Percentiles rank a stretch among this genome's conserved stretches.
These are phyloP conservation scores for Dryas alaskensis DNA, from an alignment of 306 rosid species.

Conservation along the genomic window DNA sequence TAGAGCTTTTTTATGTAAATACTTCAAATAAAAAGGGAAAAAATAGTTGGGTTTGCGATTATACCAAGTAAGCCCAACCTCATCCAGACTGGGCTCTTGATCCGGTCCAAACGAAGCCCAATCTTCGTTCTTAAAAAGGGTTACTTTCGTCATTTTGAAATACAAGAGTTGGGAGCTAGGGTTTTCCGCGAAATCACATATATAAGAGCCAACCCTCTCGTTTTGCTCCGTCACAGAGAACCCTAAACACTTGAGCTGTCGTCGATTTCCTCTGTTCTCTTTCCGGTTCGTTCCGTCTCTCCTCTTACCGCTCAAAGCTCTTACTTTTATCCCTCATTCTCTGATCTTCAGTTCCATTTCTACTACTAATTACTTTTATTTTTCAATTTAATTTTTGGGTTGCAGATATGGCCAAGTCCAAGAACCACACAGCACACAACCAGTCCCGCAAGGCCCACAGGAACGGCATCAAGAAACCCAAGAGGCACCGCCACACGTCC, in stretches of 20 bases:
- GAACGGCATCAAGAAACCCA: slow-evolving; percentile 96
- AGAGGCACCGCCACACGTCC: slow-evolving; percentile 91
- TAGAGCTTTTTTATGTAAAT: too few species aligned
- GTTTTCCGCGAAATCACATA: slow-evolving; percentile 27
- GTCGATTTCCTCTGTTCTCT: not conserved
- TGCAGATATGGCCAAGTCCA: slow-evolving; percentile 97
- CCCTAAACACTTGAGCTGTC: slow-evolving; percentile 20
- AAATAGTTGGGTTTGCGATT: not conserved
- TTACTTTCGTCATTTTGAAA: slow-evolving; percentile 26
- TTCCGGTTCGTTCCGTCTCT: slow-evolving; percentile 21
- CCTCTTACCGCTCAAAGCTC: not conserved
- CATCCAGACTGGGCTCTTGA: not conserved
- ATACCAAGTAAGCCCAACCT: not conserved
- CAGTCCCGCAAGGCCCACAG: slow-evolving; percentile 97
- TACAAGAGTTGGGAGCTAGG: slow-evolving; percentile 23
- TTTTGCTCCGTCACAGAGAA: slow-evolving; percentile 2
- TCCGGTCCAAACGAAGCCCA: not conserved
- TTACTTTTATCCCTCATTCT: not conserved
- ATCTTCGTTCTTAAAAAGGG: slow-evolving; percentile 2
- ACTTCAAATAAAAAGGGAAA: not conserved
- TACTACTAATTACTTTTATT: not conserved
- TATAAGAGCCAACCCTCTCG: slow-evolving; percentile 8
- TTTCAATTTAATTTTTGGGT: not conserved
- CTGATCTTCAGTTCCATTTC: not conserved
- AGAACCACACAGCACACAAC: slow-evolving; percentile 99